Evolutionary conservation across 1,284 basidiomycete genomes (phyloP).

Genomic region (Agaricales sp.): DNA sequence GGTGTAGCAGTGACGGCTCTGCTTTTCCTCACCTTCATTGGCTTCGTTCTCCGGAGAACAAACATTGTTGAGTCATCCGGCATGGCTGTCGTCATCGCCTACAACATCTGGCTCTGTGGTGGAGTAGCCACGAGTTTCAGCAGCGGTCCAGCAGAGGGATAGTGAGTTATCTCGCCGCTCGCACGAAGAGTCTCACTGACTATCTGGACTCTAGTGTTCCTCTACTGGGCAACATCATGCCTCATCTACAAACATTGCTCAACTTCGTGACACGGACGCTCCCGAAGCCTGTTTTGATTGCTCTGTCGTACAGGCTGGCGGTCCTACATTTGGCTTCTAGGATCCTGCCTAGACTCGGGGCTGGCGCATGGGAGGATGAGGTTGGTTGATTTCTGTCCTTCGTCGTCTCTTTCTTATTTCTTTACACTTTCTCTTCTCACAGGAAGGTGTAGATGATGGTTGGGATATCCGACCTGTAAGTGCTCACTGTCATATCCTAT

Average conservation of each 20-base stretch:
- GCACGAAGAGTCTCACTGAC: background rate
- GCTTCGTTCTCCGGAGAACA: conserved; percentile 79
- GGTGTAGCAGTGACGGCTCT: conserved; percentile 65
- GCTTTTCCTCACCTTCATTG: conserved; percentile 84
- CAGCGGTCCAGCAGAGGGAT: background rate
- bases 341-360: conserved; percentile 75
- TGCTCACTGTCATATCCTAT: conserved; percentile 6
- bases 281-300: conserved; percentile 77
- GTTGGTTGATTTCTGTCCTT: too few species aligned
- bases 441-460: conserved; percentile 46
- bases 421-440: too few species aligned
- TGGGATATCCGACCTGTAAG: conserved; percentile 69
- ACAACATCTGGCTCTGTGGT: conserved; percentile 77
- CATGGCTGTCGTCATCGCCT: conserved; percentile 79
- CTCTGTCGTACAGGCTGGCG: conserved; percentile 72
- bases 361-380: conserved; percentile 60
- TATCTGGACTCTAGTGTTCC: conserved; percentile 40
- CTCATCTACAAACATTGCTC: conserved; percentile 66
- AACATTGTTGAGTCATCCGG: conserved; percentile 90
- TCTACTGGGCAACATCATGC: conserved; percentile 64
- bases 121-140: background rate
- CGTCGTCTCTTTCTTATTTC: too few species aligned
- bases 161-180: too few species aligned
- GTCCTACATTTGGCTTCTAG: conserved; percentile 82
- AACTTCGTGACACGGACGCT: conserved; percentile 76